These are phyloP conservation scores for Cunninghamia lanceolata DNA, from an alignment of 75 land plant genomes.

Conservation along the genomic window DNA sequence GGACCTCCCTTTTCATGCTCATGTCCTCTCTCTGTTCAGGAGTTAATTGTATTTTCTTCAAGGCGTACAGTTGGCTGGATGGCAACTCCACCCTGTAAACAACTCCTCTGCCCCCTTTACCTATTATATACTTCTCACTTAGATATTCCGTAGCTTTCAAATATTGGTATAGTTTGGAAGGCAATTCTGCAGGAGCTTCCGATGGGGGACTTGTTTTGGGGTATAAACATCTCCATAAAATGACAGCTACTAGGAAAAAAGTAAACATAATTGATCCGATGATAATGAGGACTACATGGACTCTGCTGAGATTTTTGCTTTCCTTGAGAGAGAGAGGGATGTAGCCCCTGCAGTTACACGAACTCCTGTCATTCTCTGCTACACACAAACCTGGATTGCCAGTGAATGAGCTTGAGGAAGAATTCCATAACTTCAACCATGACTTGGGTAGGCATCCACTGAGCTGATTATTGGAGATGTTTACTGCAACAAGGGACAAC, in stretches of 20 bases:
- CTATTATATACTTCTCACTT: slow-evolving; percentile 35
- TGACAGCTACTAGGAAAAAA: neutral
- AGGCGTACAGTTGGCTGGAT: slow-evolving; percentile 41
- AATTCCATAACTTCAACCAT: slow-evolving; percentile 33
- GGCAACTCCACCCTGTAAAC: slow-evolving; percentile 56
- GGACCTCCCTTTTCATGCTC: slow-evolving; percentile 53
- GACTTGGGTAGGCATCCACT: slow-evolving; percentile 43
- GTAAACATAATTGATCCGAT: neutral
- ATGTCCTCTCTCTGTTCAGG: slow-evolving; percentile 19
- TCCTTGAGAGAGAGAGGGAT: neutral
- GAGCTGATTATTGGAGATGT: slow-evolving; percentile 63
- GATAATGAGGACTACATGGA: neutral
- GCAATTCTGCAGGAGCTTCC: slow-evolving; percentile 47
- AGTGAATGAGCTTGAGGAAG: slow-evolving; percentile 40
- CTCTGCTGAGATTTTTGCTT: neutral
- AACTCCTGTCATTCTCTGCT: neutral
- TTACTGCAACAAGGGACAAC: slow-evolving; percentile 26
- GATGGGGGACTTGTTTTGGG: neutral
- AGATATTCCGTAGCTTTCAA: slow-evolving; percentile 56
- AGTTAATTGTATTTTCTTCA: slow-evolving; percentile 43
- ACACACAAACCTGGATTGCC: slow-evolving; percentile 60
- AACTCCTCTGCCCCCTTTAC: slow-evolving; percentile 64
- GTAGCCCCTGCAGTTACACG: neutral
- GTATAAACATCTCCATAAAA: neutral
- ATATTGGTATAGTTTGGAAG: slow-evolving; percentile 35